Percentiles rank a stretch among this genome's conserved stretches.
Evolutionary conservation across 2,329 filamentous ascomycete genomes (phyloP).

Genomic region (Aureobasidium sp.): DNA sequence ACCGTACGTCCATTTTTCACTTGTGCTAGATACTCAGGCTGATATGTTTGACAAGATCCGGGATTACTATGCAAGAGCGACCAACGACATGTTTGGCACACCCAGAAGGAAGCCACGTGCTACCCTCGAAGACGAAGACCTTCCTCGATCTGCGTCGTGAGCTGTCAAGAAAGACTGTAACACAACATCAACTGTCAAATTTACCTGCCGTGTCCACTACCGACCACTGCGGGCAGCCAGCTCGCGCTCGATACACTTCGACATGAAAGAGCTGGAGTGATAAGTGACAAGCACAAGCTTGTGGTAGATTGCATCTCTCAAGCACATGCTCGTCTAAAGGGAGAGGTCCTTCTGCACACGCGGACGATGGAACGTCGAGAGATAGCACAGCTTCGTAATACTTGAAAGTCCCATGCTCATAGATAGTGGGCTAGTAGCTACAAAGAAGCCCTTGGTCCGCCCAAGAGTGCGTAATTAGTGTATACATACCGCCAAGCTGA

Average conservation of each 20-base stretch:
- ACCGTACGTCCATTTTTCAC: neutral
- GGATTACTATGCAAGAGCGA: neutral
- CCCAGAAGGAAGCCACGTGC: neutral
- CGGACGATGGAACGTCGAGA: neutral
- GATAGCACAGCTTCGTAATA: too few species aligned
- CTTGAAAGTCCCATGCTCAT: neutral
- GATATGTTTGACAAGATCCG: neutral
- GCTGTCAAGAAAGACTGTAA: neutral
- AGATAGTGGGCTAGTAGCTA: neutral
- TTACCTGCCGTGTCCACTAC: neutral
- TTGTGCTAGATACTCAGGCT: neutral
- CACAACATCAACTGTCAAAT: neutral
- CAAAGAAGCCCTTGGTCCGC: neutral
- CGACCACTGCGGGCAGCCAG: neutral
- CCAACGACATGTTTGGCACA: slow-evolving; percentile 5
- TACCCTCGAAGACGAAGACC: neutral
- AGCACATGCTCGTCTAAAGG: neutral
- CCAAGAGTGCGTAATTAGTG: neutral
- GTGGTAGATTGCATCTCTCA: neutral
- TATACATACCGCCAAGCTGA: neutral
- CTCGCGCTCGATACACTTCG: neutral
- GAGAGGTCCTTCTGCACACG: too few species aligned
- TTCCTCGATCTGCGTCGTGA: neutral
- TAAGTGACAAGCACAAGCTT: neutral
- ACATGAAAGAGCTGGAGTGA: neutral